phyloP scores from a whole-genome alignment of 768 basidiomycete species.

The Tulasnella sp. region DNA sequence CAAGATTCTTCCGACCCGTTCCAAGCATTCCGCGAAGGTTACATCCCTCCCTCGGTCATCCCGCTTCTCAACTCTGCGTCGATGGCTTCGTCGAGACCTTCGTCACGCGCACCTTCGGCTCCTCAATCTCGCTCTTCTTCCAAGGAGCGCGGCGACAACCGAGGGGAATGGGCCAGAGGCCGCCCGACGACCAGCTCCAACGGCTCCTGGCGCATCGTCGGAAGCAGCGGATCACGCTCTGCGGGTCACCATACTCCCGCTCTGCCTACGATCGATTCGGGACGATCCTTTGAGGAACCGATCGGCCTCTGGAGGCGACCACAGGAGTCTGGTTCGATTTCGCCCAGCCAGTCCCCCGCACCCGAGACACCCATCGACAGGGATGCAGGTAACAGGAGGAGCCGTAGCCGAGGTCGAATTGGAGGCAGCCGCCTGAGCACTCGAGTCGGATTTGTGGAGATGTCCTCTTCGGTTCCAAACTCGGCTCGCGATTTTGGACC shows the following conservation, averaged over 20 bases:
- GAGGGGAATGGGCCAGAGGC: conserved; percentile 1
- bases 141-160: neutral
- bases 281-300: neutral
- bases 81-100: neutral
- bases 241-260: neutral
- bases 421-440: neutral
- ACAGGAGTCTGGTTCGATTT: neutral
- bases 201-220: neutral
- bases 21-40: conserved; percentile 19
- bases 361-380: neutral
- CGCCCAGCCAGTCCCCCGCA: neutral
- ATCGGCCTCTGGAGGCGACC: neutral
- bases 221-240: neutral
- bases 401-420: neutral
- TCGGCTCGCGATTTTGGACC: neutral
- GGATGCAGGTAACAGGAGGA: neutral
- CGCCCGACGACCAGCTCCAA: neutral
- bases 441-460: neutral
- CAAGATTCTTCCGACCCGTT: conserved; percentile 14
- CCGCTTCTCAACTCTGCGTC: neutral
- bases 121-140: neutral
- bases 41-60: conserved; percentile 18
- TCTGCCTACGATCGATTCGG: neutral
- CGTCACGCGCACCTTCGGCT: neutral
- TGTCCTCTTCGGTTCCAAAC: neutral